These are phyloP conservation scores for Sequoiadendron giganteum DNA, from an alignment of 75 land plant species.

Conservation along the genomic window DNA sequence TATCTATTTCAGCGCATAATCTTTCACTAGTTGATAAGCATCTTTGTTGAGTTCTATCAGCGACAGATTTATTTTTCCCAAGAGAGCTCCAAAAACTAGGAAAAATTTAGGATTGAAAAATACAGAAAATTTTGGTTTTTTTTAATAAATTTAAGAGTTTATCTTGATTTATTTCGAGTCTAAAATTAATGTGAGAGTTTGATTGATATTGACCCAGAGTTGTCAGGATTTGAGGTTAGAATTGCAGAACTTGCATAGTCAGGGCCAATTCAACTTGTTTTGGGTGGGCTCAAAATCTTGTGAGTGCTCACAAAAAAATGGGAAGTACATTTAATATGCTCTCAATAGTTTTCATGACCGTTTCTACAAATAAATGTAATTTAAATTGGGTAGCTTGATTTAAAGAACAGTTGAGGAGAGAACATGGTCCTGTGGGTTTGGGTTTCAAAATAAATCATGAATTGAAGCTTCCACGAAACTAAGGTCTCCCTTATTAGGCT, in stretches of 20 bases:
- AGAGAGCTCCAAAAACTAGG: neutral
- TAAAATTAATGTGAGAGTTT: too few species aligned
- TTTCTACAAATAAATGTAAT: too few species aligned
- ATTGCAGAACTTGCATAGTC: neutral
- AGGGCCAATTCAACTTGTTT: neutral
- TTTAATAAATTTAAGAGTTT: too few species aligned
- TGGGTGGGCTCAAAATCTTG: neutral
- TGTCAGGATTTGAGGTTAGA: neutral
- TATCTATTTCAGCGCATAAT: neutral
- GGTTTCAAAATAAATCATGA: neutral
- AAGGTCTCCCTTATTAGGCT: too few species aligned
- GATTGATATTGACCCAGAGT: neutral
- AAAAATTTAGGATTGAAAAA: too few species aligned
- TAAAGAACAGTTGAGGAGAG: neutral
- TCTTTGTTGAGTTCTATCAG: neutral
- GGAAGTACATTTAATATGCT: neutral
- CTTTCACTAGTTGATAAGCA: neutral
- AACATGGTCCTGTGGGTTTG: neutral
- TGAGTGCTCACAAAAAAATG: neutral
- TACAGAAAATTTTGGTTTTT: too few species aligned
- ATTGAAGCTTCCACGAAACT: too few species aligned
- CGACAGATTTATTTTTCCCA: neutral
- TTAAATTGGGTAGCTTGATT: neutral
- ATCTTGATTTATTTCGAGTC: neutral
- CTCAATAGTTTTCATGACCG: too few species aligned